phyloP scores from a whole-genome alignment of 768 basidiomycete species.

The Neoboletus magnificus region DNA sequence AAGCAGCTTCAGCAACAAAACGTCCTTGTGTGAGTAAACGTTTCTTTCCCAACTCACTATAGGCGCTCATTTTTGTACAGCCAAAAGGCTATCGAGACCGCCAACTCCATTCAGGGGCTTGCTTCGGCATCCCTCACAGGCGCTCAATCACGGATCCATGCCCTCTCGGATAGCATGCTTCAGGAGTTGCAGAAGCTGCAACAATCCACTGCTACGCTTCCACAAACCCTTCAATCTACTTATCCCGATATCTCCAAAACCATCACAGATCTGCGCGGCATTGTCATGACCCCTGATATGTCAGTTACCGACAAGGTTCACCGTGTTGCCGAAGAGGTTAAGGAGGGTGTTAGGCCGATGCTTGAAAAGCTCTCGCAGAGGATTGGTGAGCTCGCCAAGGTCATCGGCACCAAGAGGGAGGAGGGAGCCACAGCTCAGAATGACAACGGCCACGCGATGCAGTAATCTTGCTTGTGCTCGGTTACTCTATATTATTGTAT shows the following conservation, averaged over 20 bases:
- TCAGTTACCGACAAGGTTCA: conserved; percentile 61
- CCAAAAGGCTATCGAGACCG: conserved; percentile 67
- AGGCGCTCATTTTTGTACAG: conserved; percentile 32
- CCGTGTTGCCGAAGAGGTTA: conserved; percentile 56
- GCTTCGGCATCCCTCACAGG: conserved; percentile 54
- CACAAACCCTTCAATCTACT: conserved; percentile 56
- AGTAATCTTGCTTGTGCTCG: conserved; percentile 6
- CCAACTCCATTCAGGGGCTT: conserved; percentile 56
- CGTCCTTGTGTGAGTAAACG: conserved; percentile 51
- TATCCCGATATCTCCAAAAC: conserved; percentile 53
- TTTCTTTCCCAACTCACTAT: not conserved
- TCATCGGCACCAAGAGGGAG: conserved; percentile 29
- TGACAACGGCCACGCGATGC: conserved; percentile 7
- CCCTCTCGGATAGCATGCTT: conserved; percentile 65
- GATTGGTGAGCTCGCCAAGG: conserved; percentile 29
- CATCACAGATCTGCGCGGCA: conserved; percentile 50
- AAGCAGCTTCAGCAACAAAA: conserved; percentile 67
- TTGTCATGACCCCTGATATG: conserved; percentile 51
- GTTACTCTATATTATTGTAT: conserved; percentile 8
- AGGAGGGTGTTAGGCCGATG: conserved; percentile 57
- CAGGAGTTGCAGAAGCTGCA: conserved; percentile 65
- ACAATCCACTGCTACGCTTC: conserved; percentile 54
- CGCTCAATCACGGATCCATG: conserved; percentile 55
- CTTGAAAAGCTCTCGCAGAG: conserved; percentile 49
- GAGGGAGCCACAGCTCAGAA: conserved; percentile 11